phyloP scores from a whole-genome alignment of 371 early-diverging fungal species.

The Apophysomyces variabilis region DNA sequence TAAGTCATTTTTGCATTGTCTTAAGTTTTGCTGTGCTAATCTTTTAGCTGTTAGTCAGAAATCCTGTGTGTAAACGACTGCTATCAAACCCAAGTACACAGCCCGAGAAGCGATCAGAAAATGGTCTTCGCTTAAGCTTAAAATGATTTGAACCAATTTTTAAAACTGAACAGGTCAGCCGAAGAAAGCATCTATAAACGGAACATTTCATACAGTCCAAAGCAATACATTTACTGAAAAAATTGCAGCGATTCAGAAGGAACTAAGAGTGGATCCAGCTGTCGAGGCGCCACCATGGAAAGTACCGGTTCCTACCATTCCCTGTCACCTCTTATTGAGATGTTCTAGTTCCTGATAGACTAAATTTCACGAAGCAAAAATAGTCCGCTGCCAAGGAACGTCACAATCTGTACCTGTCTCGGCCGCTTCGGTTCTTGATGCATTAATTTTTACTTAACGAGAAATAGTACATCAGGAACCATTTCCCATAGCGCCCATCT shows the following conservation, averaged over 20 bases:
- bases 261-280: no score
- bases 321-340: no score
- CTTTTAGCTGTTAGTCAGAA: neutral
- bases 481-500: neutral
- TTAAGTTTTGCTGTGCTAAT: neutral
- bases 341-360: no score
- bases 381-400: no score
- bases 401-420: neutral
- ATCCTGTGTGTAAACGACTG: neutral
- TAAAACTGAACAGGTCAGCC: neutral
- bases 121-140: neutral
- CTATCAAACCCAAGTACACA: neutral
- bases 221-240: neutral
- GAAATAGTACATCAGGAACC: no score
- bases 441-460: neutral
- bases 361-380: no score
- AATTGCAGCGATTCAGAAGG: neutral
- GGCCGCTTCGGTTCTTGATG: slow-evolving; percentile 6
- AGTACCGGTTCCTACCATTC: no score
- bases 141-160: neutral
- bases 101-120: neutral
- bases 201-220: neutral
- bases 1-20: neutral
- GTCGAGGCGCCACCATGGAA: no score
- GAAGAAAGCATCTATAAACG: neutral